Conservation (phyloP, 768 basidiomycete species). For the Wakefieldia striispora region DNA sequence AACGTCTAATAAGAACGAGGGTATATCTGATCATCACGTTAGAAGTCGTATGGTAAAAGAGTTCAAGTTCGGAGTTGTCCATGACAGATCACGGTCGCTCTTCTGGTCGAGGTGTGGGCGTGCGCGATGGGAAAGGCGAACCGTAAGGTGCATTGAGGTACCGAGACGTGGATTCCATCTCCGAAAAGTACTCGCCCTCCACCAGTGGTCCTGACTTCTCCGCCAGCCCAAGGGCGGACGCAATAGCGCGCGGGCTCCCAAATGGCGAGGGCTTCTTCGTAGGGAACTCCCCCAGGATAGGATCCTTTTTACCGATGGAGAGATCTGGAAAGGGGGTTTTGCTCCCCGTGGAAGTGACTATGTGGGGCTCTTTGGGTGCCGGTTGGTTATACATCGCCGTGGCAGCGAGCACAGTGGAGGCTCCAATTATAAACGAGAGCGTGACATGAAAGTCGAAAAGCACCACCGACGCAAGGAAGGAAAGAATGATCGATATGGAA, state of each 20-base stretch:
- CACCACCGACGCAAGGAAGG: constrained; percentile 89
- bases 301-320: constrained; percentile 48
- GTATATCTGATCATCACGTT: constrained; percentile 35
- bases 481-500: constrained; percentile 87
- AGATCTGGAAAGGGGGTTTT: constrained; percentile 41
- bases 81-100: constrained; percentile 27
- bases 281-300: constrained; percentile 59
- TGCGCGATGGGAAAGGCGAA: constrained; percentile 48
- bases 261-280: constrained; percentile 47
- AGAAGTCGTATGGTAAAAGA: constrained; percentile 33
- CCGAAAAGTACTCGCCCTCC: constrained; percentile 35
- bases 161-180: constrained; percentile 42
- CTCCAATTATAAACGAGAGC: constrained; percentile 80
- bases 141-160: constrained; percentile 51
- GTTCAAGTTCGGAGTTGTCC: constrained; percentile 15
- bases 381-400: constrained; percentile 97
- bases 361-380: constrained; percentile 34
- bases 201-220: constrained; percentile 27
- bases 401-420: constrained; percentile 78
- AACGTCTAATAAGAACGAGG: constrained; percentile 34
- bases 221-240: constrained; percentile 46
- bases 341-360: constrained; percentile 33
- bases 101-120: constrained; percentile 42
- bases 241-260: constrained; percentile 48
- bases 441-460: constrained; percentile 92